A percentile compares a stretch with the other conserved stretches of the same genome.
phyloP scores from a whole-genome alignment of 2,329 filamentous ascomycete genomes.

The Penicillium sp. region DNA sequence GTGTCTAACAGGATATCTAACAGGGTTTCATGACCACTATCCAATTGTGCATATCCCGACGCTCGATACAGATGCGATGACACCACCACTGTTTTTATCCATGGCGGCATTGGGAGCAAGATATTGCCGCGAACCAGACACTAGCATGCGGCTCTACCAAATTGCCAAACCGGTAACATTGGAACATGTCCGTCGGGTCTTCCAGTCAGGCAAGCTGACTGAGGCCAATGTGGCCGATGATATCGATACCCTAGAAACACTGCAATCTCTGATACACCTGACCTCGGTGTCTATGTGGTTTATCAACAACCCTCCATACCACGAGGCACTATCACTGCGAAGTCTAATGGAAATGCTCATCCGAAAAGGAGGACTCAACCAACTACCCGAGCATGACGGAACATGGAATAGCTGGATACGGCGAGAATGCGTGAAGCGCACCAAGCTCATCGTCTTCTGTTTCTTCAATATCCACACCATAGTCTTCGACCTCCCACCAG shows the following conservation, averaged over 20 bases:
- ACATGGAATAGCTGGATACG: conserved; percentile 35
- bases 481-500: conserved; percentile 33
- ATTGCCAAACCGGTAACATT: conserved; percentile 33
- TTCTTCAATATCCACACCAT: conserved; percentile 38
- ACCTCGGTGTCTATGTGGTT: conserved; percentile 34
- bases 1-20: conserved; percentile 34
- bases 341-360: conserved; percentile 32
- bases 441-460: conserved; percentile 34
- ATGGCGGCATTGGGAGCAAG: conserved; percentile 35
- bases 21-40: conserved; percentile 34
- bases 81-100: conserved; percentile 27
- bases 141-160: conserved; percentile 32
- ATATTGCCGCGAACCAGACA: conserved; percentile 35
- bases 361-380: conserved; percentile 29
- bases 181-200: conserved; percentile 31
- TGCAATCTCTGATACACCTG: conserved; percentile 30
- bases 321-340: conserved; percentile 30
- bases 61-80: conserved; percentile 25
- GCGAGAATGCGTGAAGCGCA: conserved; percentile 31
- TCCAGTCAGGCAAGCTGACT: conserved; percentile 23
- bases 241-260: conserved; percentile 27
- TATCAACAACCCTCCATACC: conserved; percentile 30
- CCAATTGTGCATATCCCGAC: conserved; percentile 35
- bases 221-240: conserved; percentile 18
- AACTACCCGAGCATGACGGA: conserved; percentile 28